Percentiles rank a stretch among this genome's conserved stretches.
Evolutionary conservation across 768 basidiomycete genomes (phyloP).

Genomic region (Serpula lacrymans): DNA sequence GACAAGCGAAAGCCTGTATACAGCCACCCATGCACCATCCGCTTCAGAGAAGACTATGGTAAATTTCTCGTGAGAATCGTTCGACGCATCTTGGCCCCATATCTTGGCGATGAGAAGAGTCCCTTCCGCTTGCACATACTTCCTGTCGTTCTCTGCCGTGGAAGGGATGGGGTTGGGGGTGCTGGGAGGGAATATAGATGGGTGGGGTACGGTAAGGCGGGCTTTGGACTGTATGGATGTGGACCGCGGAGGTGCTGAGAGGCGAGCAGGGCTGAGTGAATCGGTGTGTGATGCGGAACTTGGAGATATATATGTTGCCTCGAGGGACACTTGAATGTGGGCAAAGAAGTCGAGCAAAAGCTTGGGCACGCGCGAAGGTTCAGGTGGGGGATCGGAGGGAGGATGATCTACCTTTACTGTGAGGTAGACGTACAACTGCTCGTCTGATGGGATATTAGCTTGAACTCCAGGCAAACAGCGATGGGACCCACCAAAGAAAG

Average conservation of each 20-base stretch:
- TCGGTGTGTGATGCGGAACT: conserved; percentile 34
- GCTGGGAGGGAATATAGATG: conserved; percentile 73
- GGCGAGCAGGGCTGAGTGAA: conserved; percentile 28
- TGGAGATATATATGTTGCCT: conserved; percentile 75
- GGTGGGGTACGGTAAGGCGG: conserved; percentile 38
- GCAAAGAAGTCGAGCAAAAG: conserved; percentile 57
- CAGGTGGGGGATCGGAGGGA: conserved; percentile 27
- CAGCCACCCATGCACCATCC: conserved; percentile 68
- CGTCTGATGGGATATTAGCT: conserved; percentile 38
- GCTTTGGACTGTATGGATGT: conserved; percentile 41
- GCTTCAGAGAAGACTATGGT: conserved; percentile 61
- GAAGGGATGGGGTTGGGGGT: conserved; percentile 85
- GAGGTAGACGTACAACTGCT: conserved; percentile 50
- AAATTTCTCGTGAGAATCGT: conserved; percentile 54
- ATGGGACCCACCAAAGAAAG: conserved; percentile 67
- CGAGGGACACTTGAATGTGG: conserved; percentile 74
- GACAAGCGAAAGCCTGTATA: conserved; percentile 74
- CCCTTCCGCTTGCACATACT: conserved; percentile 78
- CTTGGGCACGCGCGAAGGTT: conserved; percentile 25
- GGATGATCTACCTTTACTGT: conserved; percentile 32
- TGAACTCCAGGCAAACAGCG: conserved; percentile 8
- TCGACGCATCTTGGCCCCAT: conserved; percentile 63
- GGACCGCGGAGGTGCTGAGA: conserved; percentile 53
- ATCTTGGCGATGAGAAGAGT: conserved; percentile 65
- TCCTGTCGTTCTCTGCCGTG: conserved; percentile 66